A percentile compares a stretch with the other conserved stretches of the same genome.
phyloP scores from a whole-genome alignment of 2,329 filamentous ascomycete genomes.

The Monosporascus sp. region DNA sequence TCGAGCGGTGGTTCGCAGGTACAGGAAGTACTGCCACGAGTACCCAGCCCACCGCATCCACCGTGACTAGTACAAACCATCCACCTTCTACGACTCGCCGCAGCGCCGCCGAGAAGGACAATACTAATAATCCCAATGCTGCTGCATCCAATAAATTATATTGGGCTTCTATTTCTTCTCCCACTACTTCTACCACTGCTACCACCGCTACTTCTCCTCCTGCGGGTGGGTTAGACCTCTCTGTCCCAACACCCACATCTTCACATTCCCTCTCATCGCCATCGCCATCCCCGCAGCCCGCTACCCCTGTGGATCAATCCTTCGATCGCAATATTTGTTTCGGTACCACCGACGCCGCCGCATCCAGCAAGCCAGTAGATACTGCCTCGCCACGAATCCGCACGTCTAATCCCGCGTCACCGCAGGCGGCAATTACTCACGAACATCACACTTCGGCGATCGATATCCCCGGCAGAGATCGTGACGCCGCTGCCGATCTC shows the following conservation, averaged over 20 bases:
- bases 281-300: conserved; percentile 38
- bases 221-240: conserved; percentile 2
- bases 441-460: conserved; percentile 6
- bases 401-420: conserved; percentile 16
- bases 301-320: conserved; percentile 35
- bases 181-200: conserved; percentile 34
- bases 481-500: conserved; percentile 16
- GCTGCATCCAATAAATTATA: neutral
- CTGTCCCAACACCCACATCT: conserved; percentile 31
- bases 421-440: conserved; percentile 14
- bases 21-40: neutral
- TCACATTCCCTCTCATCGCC: conserved; percentile 33
- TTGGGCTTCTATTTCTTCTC: conserved; percentile 16
- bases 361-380: conserved; percentile 32
- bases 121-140: conserved; percentile 14
- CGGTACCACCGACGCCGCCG: conserved; percentile 12
- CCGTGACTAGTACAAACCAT: conserved; percentile 18
- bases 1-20: conserved; percentile 23
- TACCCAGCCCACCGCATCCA: conserved; percentile 10
- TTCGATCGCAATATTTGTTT: conserved; percentile 23
- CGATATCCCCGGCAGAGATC: neutral
- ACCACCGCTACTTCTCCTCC: conserved; percentile 16
- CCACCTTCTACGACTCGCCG: conserved; percentile 21
- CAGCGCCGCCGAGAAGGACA: conserved; percentile 20
- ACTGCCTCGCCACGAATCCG: conserved; percentile 23